Base-by-base conservation (phyloP, 352 stramenopile species). In the Globisporangium sylvaticum region DNA sequence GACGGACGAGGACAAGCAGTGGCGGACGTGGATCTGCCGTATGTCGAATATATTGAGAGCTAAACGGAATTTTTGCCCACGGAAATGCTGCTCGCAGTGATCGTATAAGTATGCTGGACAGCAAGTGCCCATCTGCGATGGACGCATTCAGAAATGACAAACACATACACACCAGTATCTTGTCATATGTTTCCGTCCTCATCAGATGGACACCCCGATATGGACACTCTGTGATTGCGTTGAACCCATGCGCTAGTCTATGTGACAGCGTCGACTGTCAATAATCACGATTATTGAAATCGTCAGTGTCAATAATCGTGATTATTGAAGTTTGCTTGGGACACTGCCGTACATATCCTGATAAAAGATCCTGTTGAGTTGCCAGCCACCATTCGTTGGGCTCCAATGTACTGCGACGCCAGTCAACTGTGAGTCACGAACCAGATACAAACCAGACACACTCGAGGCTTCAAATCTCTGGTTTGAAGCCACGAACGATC, bases 31-130 rank as follows among this genome's bases (percentile, higher is more conserved):
- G 84, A 93, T 56, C 70, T 90, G 42, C 73, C 83, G 9, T 89
- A 90, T 62, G 83, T 91, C 72, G 84, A 90, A 72, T 90, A 91
- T 68, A 79, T 77, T 3, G 84, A 91, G 63, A 82, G 74, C 27
- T 92, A 60, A 75, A 5, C 14, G 10, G 6, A 5, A 20, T 20
- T 37, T 15, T 14, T 6, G 34, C 53, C 10, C 18, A 60, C 9
- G 12, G 10, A 29, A 25, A 18, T 18, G 39, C 31, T 44, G 14
- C 12, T 18, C 37, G 4, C 15, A 44, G 12, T 44, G 37, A 44
- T 44, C 37, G 12, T 20, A 63, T 39, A 42, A 37, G 1, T 58
- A 24, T 10, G 25, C 27, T 58, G 53, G 2, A 15, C 53, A 27
- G 18, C 31, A 44, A 8, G 14, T 25, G 29, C 4, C 54, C 29